Percentiles rank a stretch among this genome's conserved stretches.
phyloP scores from a whole-genome alignment of 495 filamentous ascomycete genomes.

The Hypoxylon intermedium region DNA sequence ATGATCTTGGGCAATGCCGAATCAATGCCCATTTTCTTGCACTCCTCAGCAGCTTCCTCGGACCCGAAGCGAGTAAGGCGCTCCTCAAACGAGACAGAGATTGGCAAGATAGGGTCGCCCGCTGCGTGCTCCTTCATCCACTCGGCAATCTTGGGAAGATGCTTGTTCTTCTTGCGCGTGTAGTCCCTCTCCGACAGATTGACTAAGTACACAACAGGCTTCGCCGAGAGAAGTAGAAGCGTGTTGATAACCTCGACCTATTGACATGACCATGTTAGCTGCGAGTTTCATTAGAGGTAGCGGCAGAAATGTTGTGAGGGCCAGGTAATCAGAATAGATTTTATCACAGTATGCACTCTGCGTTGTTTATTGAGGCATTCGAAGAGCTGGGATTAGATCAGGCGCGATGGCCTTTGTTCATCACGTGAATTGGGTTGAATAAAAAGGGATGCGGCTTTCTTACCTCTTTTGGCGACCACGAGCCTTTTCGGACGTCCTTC shows the following conservation, averaged over 20 bases:
- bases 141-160: slow-evolving; percentile 87
- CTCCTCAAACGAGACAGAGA: slow-evolving; percentile 92
- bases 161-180: slow-evolving; percentile 99
- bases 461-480: slow-evolving; percentile 97
- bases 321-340: slow-evolving; percentile 59
- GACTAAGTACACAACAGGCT: slow-evolving; percentile 96
- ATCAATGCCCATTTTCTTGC: slow-evolving; percentile 85
- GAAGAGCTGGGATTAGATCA: slow-evolving; percentile 99
- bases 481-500: slow-evolving; percentile 89
- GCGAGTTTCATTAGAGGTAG: slow-evolving; percentile 26
- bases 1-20: slow-evolving; percentile 93
- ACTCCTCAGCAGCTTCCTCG: slow-evolving; percentile 81
- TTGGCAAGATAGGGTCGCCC: slow-evolving; percentile 88
- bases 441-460: slow-evolving; percentile 46
- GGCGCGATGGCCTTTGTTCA: slow-evolving; percentile 97
- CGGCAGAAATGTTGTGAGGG: slow-evolving; percentile 46
- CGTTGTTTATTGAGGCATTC: slow-evolving; percentile 78
- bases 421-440: slow-evolving; percentile 64
- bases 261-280: slow-evolving; percentile 43
- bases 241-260: slow-evolving; percentile 98
- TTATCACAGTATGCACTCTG: slow-evolving; percentile 85
- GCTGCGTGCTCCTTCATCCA: slow-evolving; percentile 91
- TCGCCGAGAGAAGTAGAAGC: slow-evolving; percentile 91
- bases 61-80: slow-evolving; percentile 79
- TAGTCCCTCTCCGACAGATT: slow-evolving; percentile 98